phyloP scores from a whole-genome alignment of 768 basidiomycete genomes.

The Neoboletus magnificus region DNA sequence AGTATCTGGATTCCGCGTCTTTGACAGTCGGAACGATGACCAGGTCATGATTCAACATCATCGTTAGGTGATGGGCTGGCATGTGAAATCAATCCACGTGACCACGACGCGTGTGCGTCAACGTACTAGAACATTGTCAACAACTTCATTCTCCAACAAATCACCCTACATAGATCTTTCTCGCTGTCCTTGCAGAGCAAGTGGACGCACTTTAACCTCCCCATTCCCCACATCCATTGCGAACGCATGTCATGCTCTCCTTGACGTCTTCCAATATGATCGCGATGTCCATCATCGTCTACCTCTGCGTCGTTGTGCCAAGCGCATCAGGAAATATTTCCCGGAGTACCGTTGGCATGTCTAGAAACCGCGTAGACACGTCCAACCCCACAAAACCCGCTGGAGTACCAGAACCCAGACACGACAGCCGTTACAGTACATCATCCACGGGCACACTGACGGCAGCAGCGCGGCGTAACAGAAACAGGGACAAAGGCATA shows the following conservation, averaged over 20 bases:
- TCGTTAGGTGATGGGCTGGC: no score
- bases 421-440: not conserved
- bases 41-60: no score
- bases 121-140: not conserved
- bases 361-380: conserved; percentile 3
- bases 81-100: conserved; percentile 23
- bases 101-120: conserved; percentile 6
- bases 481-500: not conserved
- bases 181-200: conserved; percentile 19
- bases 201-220: not conserved
- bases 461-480: not conserved
- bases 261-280: conserved; percentile 11
- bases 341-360: not conserved
- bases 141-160: not conserved
- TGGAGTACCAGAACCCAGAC: not conserved
- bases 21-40: no score
- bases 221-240: not conserved
- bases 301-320: conserved; percentile 4
- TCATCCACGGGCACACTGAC: not conserved
- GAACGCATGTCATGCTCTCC: conserved; percentile 4
- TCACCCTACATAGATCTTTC: not conserved
- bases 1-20: no score
- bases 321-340: conserved; percentile 2
- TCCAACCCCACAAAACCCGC: not conserved
- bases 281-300: conserved; percentile 10